Conservation (phyloP, 495 filamentous ascomycete species). For the Thozetella sp. region DNA sequence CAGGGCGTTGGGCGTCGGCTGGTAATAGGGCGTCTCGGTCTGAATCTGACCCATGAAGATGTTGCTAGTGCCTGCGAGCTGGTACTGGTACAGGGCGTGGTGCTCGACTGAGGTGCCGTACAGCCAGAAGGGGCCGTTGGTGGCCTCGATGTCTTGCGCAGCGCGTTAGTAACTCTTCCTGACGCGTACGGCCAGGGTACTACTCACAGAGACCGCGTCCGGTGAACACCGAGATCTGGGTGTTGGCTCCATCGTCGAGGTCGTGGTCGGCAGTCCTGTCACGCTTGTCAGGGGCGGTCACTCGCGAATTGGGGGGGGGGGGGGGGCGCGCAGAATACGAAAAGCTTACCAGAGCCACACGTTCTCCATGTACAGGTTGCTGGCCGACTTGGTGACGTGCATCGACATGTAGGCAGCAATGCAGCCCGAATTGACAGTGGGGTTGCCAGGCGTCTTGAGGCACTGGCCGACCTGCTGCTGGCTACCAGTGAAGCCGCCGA, state of each 20-base stretch:
- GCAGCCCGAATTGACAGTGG: constrained; percentile 54
- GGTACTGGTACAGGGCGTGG: constrained; percentile 79
- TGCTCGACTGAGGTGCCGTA: constrained; percentile 80
- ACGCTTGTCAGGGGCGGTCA: constrained; percentile 67
- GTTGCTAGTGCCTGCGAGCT: constrained; percentile 68
- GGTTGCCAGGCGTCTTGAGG: constrained; percentile 59
- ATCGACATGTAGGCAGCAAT: constrained; percentile 80
- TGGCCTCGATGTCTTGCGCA: constrained; percentile 52
- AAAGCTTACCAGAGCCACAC: constrained; percentile 76
- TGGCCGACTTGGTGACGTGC: constrained; percentile 70
- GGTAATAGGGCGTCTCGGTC: constrained; percentile 79
- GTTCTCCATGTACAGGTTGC: constrained; percentile 80
- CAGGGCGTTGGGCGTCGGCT: constrained; percentile 63
- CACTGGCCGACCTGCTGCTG: constrained; percentile 75
- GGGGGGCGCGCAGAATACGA: constrained; percentile 31
- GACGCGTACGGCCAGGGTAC: background rate
- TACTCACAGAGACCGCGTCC: constrained; percentile 62
- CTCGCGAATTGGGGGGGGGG: constrained; percentile 44
- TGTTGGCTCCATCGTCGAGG: constrained; percentile 67
- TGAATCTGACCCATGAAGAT: constrained; percentile 79
- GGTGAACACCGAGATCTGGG: constrained; percentile 70
- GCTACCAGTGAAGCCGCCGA: constrained; percentile 80
- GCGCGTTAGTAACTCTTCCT: background rate
- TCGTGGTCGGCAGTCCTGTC: constrained; percentile 87
- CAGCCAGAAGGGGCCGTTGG: constrained; percentile 56